Base-by-base conservation (phyloP, 148 eudicot species). In the Persicaria maculosa region DNA sequence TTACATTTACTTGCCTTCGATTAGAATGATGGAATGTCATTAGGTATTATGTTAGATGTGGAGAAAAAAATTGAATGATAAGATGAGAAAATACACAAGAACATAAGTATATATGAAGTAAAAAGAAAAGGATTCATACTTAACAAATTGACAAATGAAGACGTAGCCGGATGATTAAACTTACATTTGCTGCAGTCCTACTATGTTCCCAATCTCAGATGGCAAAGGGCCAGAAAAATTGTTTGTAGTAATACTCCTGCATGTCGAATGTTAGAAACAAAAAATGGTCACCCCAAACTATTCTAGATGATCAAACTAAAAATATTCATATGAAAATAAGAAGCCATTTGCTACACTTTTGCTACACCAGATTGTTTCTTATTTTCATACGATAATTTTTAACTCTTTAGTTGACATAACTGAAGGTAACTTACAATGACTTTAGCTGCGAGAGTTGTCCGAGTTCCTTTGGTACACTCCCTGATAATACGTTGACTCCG, bases 201-300 rank as follows among this genome's bases (percentile, higher is more conserved):
- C 73, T 59, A 89, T 83, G 73, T 81, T 85, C 70, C 94, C 98
- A 59, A 93, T 76, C 77, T 88, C 91, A 53, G 91, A 78, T 58
- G 98, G 98, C 74, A 93, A 62, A 61, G 97, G 81, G 7, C 97
- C 97, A 71, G 88, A 83, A 79, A 91, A 88, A 73, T 87, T 89
- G 78, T 88, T 93, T 54, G 90, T 36, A 40, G 90, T 75, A 78
- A 91, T 31, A 47, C 82, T 77, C 76, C 98, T 93, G 83, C 76
- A 83, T 57, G 68, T 59, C 59, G n/a, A 16, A 78, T 65, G 11
- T 50, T 9, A 10, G 50, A 20, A 9, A 7, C 1, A 47, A 15
- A 68, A 68, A 68, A 1, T n/a, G 71, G 14, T 44, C 19, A 14
- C 48, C n/a, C n/a, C n/a, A n/a, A n/a, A 9, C 22, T 31, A 22